These are phyloP conservation scores for Pholiota molesta DNA, from an alignment of 768 basidiomycete genomes.

Conservation along the genomic window DNA sequence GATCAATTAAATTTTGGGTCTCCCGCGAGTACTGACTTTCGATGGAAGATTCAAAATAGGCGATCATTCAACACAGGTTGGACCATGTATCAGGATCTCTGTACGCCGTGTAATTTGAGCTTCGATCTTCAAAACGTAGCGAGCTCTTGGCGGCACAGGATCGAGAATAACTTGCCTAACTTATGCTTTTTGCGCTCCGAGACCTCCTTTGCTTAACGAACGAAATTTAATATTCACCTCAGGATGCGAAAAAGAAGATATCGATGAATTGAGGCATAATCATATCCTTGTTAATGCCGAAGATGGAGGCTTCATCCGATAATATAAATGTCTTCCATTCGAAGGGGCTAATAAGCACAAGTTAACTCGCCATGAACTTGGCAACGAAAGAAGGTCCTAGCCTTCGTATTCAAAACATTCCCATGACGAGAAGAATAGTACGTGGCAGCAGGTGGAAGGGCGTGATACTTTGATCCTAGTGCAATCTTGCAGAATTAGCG, in stretches of 20 bases:
- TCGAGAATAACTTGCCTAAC: background rate
- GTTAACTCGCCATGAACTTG: background rate
- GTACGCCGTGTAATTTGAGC: background rate
- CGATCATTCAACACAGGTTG: background rate
- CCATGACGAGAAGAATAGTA: background rate
- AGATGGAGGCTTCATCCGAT: background rate
- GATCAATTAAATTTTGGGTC: background rate
- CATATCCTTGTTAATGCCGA: background rate
- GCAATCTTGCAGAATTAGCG: background rate
- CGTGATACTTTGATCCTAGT: background rate
- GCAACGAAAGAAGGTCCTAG: background rate
- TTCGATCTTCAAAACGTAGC: background rate
- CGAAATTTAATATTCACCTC: background rate
- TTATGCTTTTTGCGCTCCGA: background rate
- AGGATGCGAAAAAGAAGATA: background rate
- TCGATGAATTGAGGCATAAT: background rate
- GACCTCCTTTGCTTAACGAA: background rate
- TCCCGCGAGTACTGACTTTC: background rate
- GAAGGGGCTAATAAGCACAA: background rate
- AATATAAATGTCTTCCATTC: conserved; percentile 7
- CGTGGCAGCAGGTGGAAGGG: background rate
- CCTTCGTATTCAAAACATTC: background rate
- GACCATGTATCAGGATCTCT: background rate
- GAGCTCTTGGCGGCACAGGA: background rate
- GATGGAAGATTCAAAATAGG: background rate